Percentiles rank a stretch among this genome's conserved stretches.
These are phyloP conservation scores for Coemansia sp. DNA, from an alignment of 192 early-diverging fungal genomes.

Conservation along the genomic window DNA sequence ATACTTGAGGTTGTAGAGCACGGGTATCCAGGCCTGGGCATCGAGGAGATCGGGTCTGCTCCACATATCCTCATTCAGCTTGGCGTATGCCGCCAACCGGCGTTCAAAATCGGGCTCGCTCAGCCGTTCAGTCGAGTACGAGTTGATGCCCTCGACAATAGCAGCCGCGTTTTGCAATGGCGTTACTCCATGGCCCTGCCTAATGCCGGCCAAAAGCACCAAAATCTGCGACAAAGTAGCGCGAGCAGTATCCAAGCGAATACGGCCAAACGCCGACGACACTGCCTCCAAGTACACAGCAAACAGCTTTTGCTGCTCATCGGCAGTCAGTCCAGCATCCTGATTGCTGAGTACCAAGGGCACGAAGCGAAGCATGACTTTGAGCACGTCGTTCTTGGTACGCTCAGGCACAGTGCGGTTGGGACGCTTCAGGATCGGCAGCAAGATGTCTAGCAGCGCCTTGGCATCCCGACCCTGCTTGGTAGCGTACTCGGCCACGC, in stretches of 20 bases:
- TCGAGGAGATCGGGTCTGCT: constrained; percentile 54
- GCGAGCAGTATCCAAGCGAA: constrained; percentile 69
- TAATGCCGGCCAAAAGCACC: constrained; percentile 64
- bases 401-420: constrained; percentile 72
- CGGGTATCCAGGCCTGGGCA: constrained; percentile 80
- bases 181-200: constrained; percentile 12
- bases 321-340: not conserved
- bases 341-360: constrained; percentile 62
- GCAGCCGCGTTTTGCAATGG: constrained; percentile 53
- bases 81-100: constrained; percentile 75
- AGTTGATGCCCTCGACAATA: constrained; percentile 76
- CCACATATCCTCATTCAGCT: constrained; percentile 73
- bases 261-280: constrained; percentile 70
- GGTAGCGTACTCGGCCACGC: constrained; percentile 73
- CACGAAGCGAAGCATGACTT: constrained; percentile 78
- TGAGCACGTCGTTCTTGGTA: constrained; percentile 83
- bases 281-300: constrained; percentile 66
- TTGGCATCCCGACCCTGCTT: constrained; percentile 65
- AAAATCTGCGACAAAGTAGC: constrained; percentile 66
- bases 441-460: constrained; percentile 74
- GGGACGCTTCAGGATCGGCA: constrained; percentile 80
- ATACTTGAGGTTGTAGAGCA: constrained; percentile 87
- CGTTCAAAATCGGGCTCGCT: constrained; percentile 89
- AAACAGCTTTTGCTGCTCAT: constrained; percentile 42
- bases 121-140: constrained; percentile 71